Evolutionary conservation across 139 green algal species (phyloP), one percentile per base, ranked within the genome.

Genomic region (Chlamydomonas incerta): DNA sequence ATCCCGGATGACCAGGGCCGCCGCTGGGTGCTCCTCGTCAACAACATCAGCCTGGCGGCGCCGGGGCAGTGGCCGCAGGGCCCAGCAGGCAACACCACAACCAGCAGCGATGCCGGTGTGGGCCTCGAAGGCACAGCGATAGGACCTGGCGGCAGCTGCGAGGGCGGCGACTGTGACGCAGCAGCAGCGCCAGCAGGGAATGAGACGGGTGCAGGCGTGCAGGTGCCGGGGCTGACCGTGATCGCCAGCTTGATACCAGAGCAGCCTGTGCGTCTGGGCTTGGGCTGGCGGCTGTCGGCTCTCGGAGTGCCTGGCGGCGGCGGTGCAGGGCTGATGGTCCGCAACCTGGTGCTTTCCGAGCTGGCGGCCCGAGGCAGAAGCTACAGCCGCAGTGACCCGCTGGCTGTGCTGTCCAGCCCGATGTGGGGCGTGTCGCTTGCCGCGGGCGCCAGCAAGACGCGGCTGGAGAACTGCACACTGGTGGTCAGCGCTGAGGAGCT

Each of bases 401-500:
- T 79, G 26, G 80, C 37, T 2, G 52, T 62, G 28, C 80, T 86
- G 28, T 55, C n/a, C 8, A 71, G 52, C 55, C 80, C 68, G 68
- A 68, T 86, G 33, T 86, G 80, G 80, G 80, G 68, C 41, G 26
- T 86, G 50, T 37, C 50, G 26, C 67, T 58, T 33, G 24, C 34
- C 3, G 33, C 34, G 17, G 18, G 23, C 33, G 29, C 9, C 50
- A 21, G 11, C 33, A 60, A 9, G 9, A 21, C 65, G 10, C 20
- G 2, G 47, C 50, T 85, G 2, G 26, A 58, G 1, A 77, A 77
- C 34, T 37, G n/a, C 67, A 79, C 67, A 31, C 21, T 85, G 66
- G 50, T 85, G 50, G 50, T 85, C 26, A 46, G 65, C 18, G 31
- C 6, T 14, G 46, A 41, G 9, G 79, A 85, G 63, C 65, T 85